Evolutionary conservation across 2,329 filamentous ascomycete species (phyloP).

Genomic region (Fusarium acutatum): DNA sequence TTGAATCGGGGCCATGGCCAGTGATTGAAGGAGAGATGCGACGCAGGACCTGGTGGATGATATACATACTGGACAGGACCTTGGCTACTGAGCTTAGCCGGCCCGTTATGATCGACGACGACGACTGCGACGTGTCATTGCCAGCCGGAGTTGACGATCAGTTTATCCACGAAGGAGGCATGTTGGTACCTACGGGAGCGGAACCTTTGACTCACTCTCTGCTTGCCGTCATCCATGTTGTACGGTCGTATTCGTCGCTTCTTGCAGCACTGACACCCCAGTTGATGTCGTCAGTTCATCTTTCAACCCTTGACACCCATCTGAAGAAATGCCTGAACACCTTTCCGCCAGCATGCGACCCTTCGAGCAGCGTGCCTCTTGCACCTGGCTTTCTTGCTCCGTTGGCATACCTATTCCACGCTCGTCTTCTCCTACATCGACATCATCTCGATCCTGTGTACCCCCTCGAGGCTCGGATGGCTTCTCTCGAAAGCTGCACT

Average conservation of each 20-base stretch:
- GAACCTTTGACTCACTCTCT: slow-evolving; percentile 74
- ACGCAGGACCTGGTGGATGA: slow-evolving; percentile 89
- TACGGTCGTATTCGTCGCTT: slow-evolving; percentile 79
- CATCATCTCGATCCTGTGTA: slow-evolving; percentile 85
- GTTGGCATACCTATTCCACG: slow-evolving; percentile 80
- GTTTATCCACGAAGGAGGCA: slow-evolving; percentile 69
- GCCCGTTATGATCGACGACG: slow-evolving; percentile 84
- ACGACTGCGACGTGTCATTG: slow-evolving; percentile 85
- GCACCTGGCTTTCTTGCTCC: slow-evolving; percentile 79
- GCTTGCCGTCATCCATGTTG: slow-evolving; percentile 81
- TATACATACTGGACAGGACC: slow-evolving; percentile 88
- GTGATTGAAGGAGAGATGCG: slow-evolving; percentile 86
- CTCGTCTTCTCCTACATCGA: slow-evolving; percentile 85
- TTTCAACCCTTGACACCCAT: slow-evolving; percentile 83
- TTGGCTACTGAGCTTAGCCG: slow-evolving; percentile 82
- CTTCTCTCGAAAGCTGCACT: slow-evolving; percentile 81
- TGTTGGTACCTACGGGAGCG: slow-evolving; percentile 59
- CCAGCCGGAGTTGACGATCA: slow-evolving; percentile 85
- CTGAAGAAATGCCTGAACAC: slow-evolving; percentile 78
- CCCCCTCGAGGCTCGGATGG: slow-evolving; percentile 68
- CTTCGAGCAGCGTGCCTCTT: slow-evolving; percentile 70
- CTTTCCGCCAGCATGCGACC: slow-evolving; percentile 79
- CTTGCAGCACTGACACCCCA: slow-evolving; percentile 74
- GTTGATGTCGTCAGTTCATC: slow-evolving; percentile 69
- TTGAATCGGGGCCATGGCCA: slow-evolving; percentile 76